Base-by-base conservation (phyloP, 208 protist species). In the Phytomonas serpens region DNA sequence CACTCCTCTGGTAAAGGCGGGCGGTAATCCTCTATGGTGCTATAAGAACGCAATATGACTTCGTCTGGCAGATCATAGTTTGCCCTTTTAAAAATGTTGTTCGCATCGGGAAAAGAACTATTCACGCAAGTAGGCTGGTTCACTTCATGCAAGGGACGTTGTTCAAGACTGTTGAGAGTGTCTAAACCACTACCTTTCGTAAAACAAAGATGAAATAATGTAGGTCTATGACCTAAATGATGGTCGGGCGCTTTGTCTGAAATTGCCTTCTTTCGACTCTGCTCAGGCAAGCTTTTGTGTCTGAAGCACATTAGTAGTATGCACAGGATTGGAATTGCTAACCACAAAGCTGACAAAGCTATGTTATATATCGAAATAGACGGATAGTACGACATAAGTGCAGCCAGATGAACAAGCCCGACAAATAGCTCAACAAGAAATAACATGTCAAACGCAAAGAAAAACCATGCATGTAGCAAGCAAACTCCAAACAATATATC, bases 401-500 rank as follows among this genome's bases (percentile, higher is more conserved):
- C 71, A 2, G 61, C 80, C 71, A 91, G 79, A 82, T 96, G 90
- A 23, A 87, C 57, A n/a, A 92, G 30, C 2, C 77, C 85, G 29
- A 92, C 71, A 23, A 80, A 27, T 29, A 93, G 66, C 10, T 68
- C 64, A 11, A 80, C 67, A 13, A 77, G n/a, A 42, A 91, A 76
- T 7, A 83, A 72, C 4, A 93, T 51, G 11, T 77, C 31, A 30
- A 90, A 76, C 4, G 78, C 71, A 69, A 90, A 85, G 40, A 87
- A 47, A 67, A 93, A 82, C 80, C 83, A 91, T 9, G 85, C 73
- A 69, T 96, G 88, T 36, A 96, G 71, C 51, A 86, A n/a, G 30
- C 67, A 79, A 10, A 87, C 69, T 66, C 89, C 93, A 78, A 84
- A 89, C 34, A 81, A 79, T 62, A 81, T 77, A 13, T 90, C 81